Evolutionary conservation across 2,329 filamentous ascomycete genomes (phyloP), one percentile per base, ranked within the genome.

Genomic region (Epichloe hybrida): DNA sequence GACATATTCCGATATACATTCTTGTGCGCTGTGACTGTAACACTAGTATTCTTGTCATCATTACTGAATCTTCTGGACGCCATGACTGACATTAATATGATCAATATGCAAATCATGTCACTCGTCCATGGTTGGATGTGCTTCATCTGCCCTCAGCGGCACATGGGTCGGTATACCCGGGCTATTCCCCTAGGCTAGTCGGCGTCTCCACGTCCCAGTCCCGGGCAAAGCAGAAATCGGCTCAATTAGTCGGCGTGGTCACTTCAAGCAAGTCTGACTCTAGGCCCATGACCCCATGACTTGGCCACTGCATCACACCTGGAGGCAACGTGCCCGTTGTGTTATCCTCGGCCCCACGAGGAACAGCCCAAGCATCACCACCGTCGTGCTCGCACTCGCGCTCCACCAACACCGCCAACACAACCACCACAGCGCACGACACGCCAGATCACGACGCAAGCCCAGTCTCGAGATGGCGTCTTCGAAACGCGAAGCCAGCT

Each of bases 211-310:
- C n/a, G 39, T n/a, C 17, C 39, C n/a, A 20, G 12, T 36, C 34
- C 27, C 40, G 27, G 31, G 34, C 50, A 50, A 49, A 54, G 52
- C 54, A 7, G 9, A 31, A 2, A 31, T 55, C 52, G 52, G 54
- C 46, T 50, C 46, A 38, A 17, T 41, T 11, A 21, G 13, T 27
- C 47, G 47, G 38, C 31, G 31, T 15, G 15, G 17, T 42, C 8
- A 42, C 40, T 20, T 9, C 15, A 39, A 39, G 13, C 5, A n/a
- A 20, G 38, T 39, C 13, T 4, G 2, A 17, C 6, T 31, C 27
- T 31, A 8, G 21, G 2, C 1, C 3, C 5, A 9, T 23, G 11
- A 7, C 13, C 11, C 43, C 43, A 55, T 56, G 55, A 37, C 37
- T 44, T 47, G 44, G 36, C 37, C 39, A 23, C 42, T 53, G 42